phyloP scores from a whole-genome alignment of 2,329 filamentous ascomycete species.

The Arthrobotrys entomopaga region DNA sequence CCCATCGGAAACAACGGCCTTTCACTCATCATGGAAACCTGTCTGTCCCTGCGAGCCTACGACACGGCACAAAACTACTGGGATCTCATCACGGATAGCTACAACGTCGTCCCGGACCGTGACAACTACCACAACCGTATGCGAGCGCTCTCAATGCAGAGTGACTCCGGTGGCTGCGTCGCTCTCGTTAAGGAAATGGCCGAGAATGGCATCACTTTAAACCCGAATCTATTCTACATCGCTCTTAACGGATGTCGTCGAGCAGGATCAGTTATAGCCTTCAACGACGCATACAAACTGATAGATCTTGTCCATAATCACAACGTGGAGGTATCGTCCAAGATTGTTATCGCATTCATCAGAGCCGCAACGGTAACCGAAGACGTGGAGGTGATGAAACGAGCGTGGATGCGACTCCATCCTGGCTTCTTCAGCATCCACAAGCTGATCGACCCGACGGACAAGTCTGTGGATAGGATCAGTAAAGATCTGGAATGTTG shows the following conservation, averaged over 20 bases:
- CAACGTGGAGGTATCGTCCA: slow-evolving; percentile 35
- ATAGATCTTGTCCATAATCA: slow-evolving; percentile 37
- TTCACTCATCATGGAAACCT: slow-evolving; percentile 74
- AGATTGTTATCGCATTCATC: slow-evolving; percentile 47
- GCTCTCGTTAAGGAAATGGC: slow-evolving; percentile 38
- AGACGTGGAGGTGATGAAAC: slow-evolving; percentile 37
- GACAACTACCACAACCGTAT: slow-evolving; percentile 77
- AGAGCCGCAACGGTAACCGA: slow-evolving; percentile 42
- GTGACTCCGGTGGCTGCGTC: slow-evolving; percentile 39
- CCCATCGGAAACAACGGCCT: slow-evolving; percentile 70
- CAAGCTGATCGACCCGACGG: slow-evolving; percentile 38
- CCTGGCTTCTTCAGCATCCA: slow-evolving; percentile 46
- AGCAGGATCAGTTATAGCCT: slow-evolving; percentile 15
- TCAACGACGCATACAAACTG: slow-evolving; percentile 34
- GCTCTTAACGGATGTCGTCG: slow-evolving; percentile 57
- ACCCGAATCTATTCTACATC: slow-evolving; percentile 57
- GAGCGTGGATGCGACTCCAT: slow-evolving; percentile 36
- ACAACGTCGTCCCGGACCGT: slow-evolving; percentile 75
- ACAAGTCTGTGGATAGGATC: slow-evolving; percentile 46
- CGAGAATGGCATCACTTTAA: slow-evolving; percentile 25
- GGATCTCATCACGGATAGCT: slow-evolving; percentile 73
- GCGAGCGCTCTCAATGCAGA: slow-evolving; percentile 61
- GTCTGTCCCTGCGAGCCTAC: slow-evolving; percentile 71
- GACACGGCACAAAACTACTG: slow-evolving; percentile 79
- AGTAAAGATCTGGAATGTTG: slow-evolving; percentile 41